A percentile compares a stretch with the other conserved stretches of the same genome.
phyloP scores from a whole-genome alignment of 495 filamentous ascomycete species.

The Cudoniella acicularis region DNA sequence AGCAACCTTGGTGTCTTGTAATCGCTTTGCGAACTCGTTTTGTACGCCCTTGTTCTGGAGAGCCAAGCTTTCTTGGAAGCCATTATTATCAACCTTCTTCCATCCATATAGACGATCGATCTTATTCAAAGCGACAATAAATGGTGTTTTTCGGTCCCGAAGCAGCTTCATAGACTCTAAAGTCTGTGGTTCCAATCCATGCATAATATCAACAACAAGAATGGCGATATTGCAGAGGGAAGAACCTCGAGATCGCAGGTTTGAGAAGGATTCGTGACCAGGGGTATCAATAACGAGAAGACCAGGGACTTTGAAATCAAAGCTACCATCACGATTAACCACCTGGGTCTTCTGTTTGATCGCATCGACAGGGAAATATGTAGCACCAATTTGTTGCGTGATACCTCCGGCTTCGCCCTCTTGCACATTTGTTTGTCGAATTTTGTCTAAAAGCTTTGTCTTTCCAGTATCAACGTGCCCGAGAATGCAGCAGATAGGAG shows the following conservation, averaged over 20 bases:
- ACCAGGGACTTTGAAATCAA: constrained; percentile 98
- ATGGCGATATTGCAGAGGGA: constrained; percentile 99
- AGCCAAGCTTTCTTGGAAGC: constrained; percentile 85
- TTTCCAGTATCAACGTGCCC: constrained; percentile 99
- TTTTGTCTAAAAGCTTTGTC: constrained; percentile 97
- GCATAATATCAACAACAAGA: constrained; percentile 99
- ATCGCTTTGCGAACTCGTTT: constrained; percentile 87
- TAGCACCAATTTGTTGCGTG: constrained; percentile 99
- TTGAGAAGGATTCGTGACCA: constrained; percentile 99
- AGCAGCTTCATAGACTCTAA: constrained; percentile 95
- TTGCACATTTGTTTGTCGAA: constrained; percentile 97
- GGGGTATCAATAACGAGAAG: constrained; percentile 97
- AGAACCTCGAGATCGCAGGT: constrained; percentile 91
- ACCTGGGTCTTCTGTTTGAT: constrained; percentile 87
- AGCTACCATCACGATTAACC: constrained; percentile 83
- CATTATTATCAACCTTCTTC: constrained; percentile 97
- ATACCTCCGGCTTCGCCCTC: constrained; percentile 99
- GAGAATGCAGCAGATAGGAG: constrained; percentile 98
- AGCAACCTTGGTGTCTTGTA: constrained; percentile 87
- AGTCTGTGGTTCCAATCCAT: constrained; percentile 97
- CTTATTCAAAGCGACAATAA: constrained; percentile 99
- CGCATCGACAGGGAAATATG: constrained; percentile 97
- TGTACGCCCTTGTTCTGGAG: constrained; percentile 93
- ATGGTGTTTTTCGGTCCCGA: constrained; percentile 90
- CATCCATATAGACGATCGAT: constrained; percentile 99